These are phyloP conservation scores for Acer negundo DNA, from an alignment of 345 rosid species.

Conservation along the genomic window DNA sequence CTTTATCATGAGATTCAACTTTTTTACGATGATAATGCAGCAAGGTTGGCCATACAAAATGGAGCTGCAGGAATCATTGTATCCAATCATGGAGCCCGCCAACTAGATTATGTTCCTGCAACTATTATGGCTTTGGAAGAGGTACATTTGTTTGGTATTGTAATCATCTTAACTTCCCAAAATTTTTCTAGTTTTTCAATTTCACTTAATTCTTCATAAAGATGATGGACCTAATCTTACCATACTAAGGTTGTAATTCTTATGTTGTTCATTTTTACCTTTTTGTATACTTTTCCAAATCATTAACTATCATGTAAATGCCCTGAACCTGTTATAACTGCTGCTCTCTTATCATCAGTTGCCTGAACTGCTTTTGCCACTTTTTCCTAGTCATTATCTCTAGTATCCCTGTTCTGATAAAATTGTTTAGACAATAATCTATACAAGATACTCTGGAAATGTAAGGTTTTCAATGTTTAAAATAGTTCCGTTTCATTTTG, in stretches of 20 bases:
- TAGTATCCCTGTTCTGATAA: neutral
- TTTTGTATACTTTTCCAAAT: neutral
- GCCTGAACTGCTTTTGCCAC: too few species aligned
- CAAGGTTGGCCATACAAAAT: constrained; percentile 60
- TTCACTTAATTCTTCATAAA: neutral
- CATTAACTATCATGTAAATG: neutral
- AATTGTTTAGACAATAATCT: neutral
- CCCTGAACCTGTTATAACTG: neutral
- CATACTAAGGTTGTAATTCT: neutral
- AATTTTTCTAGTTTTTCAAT: neutral
- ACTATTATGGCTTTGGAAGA: constrained; percentile 87
- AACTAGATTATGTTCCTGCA: constrained; percentile 90
- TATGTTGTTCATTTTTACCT: too few species aligned
- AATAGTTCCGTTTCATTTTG: neutral
- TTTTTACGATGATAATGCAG: constrained; percentile 40
- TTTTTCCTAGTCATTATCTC: neutral
- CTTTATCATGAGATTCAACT: neutral
- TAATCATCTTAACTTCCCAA: neutral
- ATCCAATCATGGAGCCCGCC: constrained; percentile 96
- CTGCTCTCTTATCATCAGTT: neutral
- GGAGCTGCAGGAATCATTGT: constrained; percentile 95
- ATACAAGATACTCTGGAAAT: too few species aligned
- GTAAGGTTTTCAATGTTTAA: neutral
- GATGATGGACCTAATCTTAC: neutral
- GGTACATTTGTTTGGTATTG: constrained; percentile 39